Base-by-base conservation (phyloP, 257 asterid genomes). In the Apocynum venetum region DNA sequence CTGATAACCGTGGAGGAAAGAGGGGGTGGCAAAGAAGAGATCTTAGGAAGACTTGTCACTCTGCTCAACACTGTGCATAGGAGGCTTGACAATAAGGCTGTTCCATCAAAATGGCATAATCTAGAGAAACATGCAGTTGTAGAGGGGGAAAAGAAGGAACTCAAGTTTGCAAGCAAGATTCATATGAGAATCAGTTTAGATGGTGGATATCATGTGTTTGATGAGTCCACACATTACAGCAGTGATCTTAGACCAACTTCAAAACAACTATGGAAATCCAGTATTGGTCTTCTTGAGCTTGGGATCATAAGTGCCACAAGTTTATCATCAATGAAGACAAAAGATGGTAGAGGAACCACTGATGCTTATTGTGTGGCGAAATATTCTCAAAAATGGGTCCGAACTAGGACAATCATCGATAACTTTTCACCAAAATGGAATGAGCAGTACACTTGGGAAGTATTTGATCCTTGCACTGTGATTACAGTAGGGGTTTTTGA, bases 391-490 rank as follows among this genome's bases (percentile, higher is more conserved):
- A 93, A 93, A 74, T 93, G 98, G 97, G 90, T 90, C 1, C 85
- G 98, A 4, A 93, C 96, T 0, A 87, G 98, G 85, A 89, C 98
- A 11, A 89, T 93, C 76, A 87, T 91, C 2, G 92, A 93, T 69
- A 85, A 78, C n/a, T 56, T 72, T 49, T 84, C 94, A 12, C 97
- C 96, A 4, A 89, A 71, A 78, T 93, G 97, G 97, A 89, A 93
- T 43, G 98, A 93, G 83, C 97, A 93, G 83, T 93, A 93, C 78
- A 93, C 97, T 0, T 93, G 97, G 97, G 97, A 93, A 73, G 97
- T 93, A 0, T 90, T 78, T 55, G 97, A 93, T 79, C 97, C 94
- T 3, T 91, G 97, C 52, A 93, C 97, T 0, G 94, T 89, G 61
- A 84, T 93, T 78, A 93, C 97, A 3, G 48, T 93, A 0, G 91